Conservation (phyloP, 2,329 filamentous ascomycete genomes). For the Microcyclosporella mali region DNA sequence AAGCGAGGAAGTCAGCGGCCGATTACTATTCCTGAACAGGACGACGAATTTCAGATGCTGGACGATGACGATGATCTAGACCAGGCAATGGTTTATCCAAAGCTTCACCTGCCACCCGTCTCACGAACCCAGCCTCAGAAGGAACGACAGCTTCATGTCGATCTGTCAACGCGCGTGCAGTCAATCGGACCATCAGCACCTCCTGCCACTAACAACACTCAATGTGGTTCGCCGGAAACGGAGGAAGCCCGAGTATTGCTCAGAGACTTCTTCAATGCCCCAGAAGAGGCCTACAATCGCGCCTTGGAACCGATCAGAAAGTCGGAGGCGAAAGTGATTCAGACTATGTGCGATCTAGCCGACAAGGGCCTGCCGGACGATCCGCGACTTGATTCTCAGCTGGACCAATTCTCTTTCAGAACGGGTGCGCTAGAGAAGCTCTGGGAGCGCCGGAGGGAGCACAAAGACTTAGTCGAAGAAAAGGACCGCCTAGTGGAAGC, state of each 20-base stretch:
- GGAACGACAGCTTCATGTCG: not conserved
- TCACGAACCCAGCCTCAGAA: not conserved
- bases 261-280: slow-evolving; percentile 18
- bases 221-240: slow-evolving; percentile 7
- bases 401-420: slow-evolving; percentile 15
- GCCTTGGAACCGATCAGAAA: slow-evolving; percentile 13
- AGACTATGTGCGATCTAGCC: slow-evolving; percentile 14
- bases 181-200: slow-evolving; percentile 1
- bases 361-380: slow-evolving; percentile 11
- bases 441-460: slow-evolving; percentile 12
- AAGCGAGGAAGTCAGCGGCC: not conserved
- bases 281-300: slow-evolving; percentile 14
- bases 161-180: not conserved
- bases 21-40: not conserved
- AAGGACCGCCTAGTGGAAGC: slow-evolving; percentile 18
- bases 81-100: slow-evolving; percentile 2
- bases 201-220: slow-evolving; percentile 11
- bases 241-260: slow-evolving; percentile 9
- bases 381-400: slow-evolving; percentile 13
- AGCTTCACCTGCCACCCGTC: not conserved
- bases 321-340: slow-evolving; percentile 16
- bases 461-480: slow-evolving; percentile 18
- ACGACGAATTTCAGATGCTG: not conserved
- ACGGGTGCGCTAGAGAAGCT: slow-evolving; percentile 16
- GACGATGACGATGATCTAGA: not conserved